Evolutionary conservation across 192 early-diverging fungal species (phyloP).

Genomic region (Cetraspora pellucida): DNA sequence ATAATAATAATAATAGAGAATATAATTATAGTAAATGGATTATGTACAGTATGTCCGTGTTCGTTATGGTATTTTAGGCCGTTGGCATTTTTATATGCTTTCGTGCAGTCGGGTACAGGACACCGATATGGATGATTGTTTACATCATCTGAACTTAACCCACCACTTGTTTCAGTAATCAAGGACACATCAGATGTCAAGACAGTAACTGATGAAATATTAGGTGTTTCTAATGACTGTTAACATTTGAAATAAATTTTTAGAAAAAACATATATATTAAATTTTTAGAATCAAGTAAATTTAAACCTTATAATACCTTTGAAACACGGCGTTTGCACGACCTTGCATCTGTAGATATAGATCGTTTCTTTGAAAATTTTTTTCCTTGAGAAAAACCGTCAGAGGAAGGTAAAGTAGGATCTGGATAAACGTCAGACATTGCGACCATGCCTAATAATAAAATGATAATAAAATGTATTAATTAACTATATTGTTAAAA

Average conservation of each 20-base stretch:
- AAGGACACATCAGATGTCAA: neutral
- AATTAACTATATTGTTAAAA: too few species aligned
- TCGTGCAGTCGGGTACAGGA: conserved; percentile 82
- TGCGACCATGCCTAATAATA: conserved; percentile 6
- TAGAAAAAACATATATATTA: neutral
- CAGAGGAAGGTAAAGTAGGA: neutral
- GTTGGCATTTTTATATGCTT: conserved; percentile 98
- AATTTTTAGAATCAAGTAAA: too few species aligned
- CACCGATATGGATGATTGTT: conserved; percentile 83
- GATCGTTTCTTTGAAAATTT: neutral
- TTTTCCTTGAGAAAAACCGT: neutral
- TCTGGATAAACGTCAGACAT: conserved; percentile 12
- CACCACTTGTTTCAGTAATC: neutral
- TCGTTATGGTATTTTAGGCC: conserved; percentile 98
- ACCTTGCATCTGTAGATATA: neutral
- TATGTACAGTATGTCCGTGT: conserved; percentile 74
- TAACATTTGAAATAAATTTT: neutral
- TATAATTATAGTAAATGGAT: neutral
- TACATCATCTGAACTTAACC: neutral
- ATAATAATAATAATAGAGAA: neutral
- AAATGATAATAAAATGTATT: neutral
- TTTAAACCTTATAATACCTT: neutral
- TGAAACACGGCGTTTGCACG: neutral
- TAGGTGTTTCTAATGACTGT: neutral
- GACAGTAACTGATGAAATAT: neutral